Evolutionary conservation across 2,329 filamentous ascomycete genomes (phyloP), one percentile per base, ranked within the genome.

Genomic region (Colletotrichum sp.): DNA sequence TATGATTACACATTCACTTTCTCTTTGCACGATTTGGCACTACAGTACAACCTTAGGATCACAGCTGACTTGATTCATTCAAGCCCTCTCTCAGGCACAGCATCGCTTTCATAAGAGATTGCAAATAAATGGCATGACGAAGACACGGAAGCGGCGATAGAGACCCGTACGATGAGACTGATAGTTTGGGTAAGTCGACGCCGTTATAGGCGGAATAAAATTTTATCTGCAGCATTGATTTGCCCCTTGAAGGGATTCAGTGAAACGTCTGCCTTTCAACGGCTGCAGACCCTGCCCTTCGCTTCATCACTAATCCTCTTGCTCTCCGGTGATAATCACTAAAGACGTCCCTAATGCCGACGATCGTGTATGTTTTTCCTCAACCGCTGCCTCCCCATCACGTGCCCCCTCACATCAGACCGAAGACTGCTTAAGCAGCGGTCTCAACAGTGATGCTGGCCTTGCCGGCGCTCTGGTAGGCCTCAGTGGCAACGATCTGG

Each of bases 401-500:
- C 15, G 21, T 3, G 11, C 4, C 12, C 5, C 7, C 18, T 47
- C 24, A 12, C 24, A 4, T 33, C 29, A 21, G 8, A 36, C 4
- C 4, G 1, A 51, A 36, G 15, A 21, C 43, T 34, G 11, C n/a
- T 75, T 43, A 73, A 27, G 73, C 66, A 4, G 73, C 66, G 11
- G 73, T 70, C 75, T 76, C 76, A 77, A 89, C 86, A 65, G 83
- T 88, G 73, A 90, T 88, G 62, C 77, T 81, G 55, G 88, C 83
- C 65, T 81, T 83, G 1, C 89, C 88, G 73, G 82, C 84, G 81
- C 87, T 88, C 74, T 83, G 81, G 80, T 89, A 89, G 5, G 87
- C 88, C 80, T 90, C 89, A 1, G 87, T 87, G 16, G 88, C 88
- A 24, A 90, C 81, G 74, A 90, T 89, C 83, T 87, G 85, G 79